phyloP scores from a whole-genome alignment of 305 asterid genomes.

The Ajuga reptans region DNA sequence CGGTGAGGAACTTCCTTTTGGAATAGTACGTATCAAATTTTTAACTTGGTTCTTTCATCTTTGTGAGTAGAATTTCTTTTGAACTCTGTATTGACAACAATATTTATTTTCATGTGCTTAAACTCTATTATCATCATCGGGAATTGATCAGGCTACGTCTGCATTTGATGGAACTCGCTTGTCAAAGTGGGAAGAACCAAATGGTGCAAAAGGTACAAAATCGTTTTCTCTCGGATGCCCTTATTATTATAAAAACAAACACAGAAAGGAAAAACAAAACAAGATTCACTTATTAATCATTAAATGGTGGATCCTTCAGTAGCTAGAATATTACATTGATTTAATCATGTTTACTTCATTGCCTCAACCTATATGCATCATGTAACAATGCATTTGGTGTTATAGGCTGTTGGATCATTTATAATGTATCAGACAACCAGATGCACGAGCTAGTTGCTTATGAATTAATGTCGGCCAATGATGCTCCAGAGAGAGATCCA shows the following conservation, averaged over 20 bases:
- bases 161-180: conserved; percentile 97
- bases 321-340: not conserved
- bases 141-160: conserved; percentile 55
- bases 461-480: conserved; percentile 92
- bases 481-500: conserved; percentile 95
- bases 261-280: too few relatives aligned
- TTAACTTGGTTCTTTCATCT: conserved; percentile 16
- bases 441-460: conserved; percentile 61
- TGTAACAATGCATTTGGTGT: conserved; percentile 22
- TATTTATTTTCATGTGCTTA: conserved; percentile 1
- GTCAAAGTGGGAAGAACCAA: conserved; percentile 99
- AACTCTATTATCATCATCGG: conserved; percentile 13
- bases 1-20: conserved; percentile 98
- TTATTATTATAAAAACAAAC: too few relatives aligned
- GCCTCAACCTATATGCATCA: not conserved
- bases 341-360: not conserved
- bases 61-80: conserved; percentile 19
- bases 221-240: conserved; percentile 1
- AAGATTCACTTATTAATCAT: not conserved
- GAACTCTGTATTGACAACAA: conserved; percentile 4
- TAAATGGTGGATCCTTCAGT: not conserved
- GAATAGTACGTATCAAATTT: conserved; percentile 57
- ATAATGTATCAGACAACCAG: conserved; percentile 46
- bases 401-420: conserved; percentile 85
- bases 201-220: conserved; percentile 79